Conservation (phyloP, 805 yeast genomes). For the Spathaspora passalidarum region DNA sequence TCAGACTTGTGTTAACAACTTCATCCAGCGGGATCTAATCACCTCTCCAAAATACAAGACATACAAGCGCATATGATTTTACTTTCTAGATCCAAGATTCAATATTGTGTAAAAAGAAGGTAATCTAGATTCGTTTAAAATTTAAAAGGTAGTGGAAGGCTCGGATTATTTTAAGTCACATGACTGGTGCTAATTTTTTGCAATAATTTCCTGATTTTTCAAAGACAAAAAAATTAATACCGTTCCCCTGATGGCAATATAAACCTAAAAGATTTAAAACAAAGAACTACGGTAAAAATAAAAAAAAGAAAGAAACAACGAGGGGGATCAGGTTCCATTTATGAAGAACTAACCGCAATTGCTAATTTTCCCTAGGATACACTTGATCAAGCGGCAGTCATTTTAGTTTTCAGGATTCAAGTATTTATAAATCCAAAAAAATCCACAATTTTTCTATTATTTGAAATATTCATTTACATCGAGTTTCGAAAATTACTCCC, state of each 20-base stretch:
- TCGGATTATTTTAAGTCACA: constrained; percentile 3
- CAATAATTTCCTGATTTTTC: not conserved
- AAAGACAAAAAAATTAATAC: not conserved
- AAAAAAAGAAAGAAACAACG: not conserved
- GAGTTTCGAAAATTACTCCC: too few species aligned
- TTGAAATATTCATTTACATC: too few species aligned
- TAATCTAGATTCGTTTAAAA: too few species aligned
- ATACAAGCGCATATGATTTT: too few species aligned
- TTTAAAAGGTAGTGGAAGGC: not conserved
- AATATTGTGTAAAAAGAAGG: constrained; percentile 1
- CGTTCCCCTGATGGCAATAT: not conserved
- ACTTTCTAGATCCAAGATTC: too few species aligned
- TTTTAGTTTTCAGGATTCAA: not conserved
- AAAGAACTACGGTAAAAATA: not conserved
- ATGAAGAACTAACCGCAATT: not conserved
- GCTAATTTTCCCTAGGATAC: not conserved
- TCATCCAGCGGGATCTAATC: too few species aligned
- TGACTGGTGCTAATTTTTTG: constrained; percentile 4
- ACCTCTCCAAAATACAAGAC: too few species aligned
- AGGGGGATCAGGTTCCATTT: not conserved
- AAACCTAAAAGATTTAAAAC: not conserved
- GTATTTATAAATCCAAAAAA: not conserved
- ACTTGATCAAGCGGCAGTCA: not conserved
- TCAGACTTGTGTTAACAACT: too few species aligned
- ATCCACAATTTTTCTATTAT: constrained; percentile 1